Evolutionary conservation across 2,329 filamentous ascomycete genomes (phyloP).

Genomic region (Pseudogymnoascus sp.): DNA sequence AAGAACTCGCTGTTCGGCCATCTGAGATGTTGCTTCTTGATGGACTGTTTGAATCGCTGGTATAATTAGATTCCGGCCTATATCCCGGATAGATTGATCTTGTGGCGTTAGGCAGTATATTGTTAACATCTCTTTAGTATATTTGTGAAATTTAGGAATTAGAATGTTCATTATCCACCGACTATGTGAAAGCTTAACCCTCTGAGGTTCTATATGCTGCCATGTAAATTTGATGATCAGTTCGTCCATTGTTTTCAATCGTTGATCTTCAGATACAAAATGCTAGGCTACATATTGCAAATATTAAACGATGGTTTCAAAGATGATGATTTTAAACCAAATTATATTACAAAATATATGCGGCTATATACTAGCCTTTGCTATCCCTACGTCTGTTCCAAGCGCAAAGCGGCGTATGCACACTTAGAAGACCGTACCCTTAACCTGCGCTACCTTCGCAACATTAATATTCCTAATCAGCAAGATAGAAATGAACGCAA

Average conservation of each 20-base stretch:
- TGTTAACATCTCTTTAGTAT: background rate
- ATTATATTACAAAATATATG: background rate
- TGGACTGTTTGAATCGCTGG: constrained; percentile 9
- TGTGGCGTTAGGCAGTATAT: background rate
- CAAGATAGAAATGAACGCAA: constrained; percentile 34
- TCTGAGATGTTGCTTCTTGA: constrained; percentile 14
- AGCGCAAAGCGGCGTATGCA: background rate
- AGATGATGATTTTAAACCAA: background rate
- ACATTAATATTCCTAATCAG: constrained; percentile 42
- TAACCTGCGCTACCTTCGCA: constrained; percentile 36
- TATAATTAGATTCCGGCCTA: background rate
- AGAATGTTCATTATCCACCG: background rate
- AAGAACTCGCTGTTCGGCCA: constrained; percentile 15
- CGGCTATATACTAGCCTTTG: background rate
- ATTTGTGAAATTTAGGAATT: background rate
- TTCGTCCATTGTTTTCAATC: background rate
- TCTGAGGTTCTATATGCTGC: background rate
- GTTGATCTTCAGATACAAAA: background rate
- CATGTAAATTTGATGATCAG: background rate
- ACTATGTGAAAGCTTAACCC: background rate
- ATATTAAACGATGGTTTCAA: background rate
- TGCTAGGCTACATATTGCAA: background rate
- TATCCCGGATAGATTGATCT: background rate
- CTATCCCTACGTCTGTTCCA: background rate
- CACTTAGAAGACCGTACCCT: constrained; percentile 30